Base-by-base conservation (phyloP, 78 protist species). In the Dictyostelium firmibasis region DNA sequence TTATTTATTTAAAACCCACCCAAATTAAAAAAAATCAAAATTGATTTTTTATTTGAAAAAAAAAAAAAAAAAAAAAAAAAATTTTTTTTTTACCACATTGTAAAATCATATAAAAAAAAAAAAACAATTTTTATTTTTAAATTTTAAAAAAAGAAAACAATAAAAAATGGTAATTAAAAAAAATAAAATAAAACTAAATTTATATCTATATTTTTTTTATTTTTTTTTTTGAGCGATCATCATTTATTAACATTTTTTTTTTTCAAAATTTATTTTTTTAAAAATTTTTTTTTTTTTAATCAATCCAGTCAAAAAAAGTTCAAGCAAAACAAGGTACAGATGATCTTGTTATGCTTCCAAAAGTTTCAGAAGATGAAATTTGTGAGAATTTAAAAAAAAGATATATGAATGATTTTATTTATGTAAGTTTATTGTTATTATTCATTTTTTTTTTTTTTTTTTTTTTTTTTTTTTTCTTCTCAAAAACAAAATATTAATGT, bases 331-430 rank as follows among this genome's bases (percentile, higher is more conserved):
- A 96, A 79, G 98, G 98, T 20, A 97, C 97, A 81, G 98, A 96
- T 74, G 98, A 97, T 94, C 89, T 97, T 53, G 98, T 97, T 69
- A 76, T 96, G 93, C 94, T 97, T 35, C 96, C 97, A 3, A 92
- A 83, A 93, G 53, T 97, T 70, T 84, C 94, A 33, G 98, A 94
- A 83, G 96, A 91, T 23, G 97, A 84, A 62, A 95, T 97, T 33
- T 85, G 87, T 8, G 98, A 97, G 27, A 97, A 96, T 86, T 74
- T 97, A 67, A 86, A 92, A 36, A 92, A 83, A 92, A 86, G 98
- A 57, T 93, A 91, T 57, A 92, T 84, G 86, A 91, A 96, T 81
- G 98, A 97, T 70, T 93, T 85, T 76, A 96, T 97, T 74, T 97
- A 97, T 94, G 97, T 96, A 81, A n/a, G 84, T 79, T 10, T 69